Evolutionary conservation across 2,329 filamentous ascomycete species (phyloP), one percentile per base, ranked within the genome.

Genomic region (Volutella citrinella): DNA sequence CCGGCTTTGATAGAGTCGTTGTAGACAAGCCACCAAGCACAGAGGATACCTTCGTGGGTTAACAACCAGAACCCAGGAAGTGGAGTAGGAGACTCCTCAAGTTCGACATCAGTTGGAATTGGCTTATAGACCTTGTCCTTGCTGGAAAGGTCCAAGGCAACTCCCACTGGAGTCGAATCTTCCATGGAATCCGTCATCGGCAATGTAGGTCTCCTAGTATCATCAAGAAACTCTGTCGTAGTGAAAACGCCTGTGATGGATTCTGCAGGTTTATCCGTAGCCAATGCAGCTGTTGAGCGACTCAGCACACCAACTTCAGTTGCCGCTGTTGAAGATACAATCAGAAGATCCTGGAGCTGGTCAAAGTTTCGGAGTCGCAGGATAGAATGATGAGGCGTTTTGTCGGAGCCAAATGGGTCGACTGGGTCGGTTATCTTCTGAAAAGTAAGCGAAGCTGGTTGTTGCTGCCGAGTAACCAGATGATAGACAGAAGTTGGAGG

Each of bases 11-110:
- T 81, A 3, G 91, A 89, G 25, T 94, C 88, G 21, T 84, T 79
- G 63, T 96, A 96, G 14, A 97, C 76, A 26, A 97, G 65, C 87
- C 91, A 96, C 89, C 91, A 98, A 10, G 81, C 76, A 27, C 79
- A 80, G 12, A 98, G 69, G 9, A 95, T 66, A 45, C 93, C 93
- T 53, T 96, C 87, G 46, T 95, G 83, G 40, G 94, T 97, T 12
- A 98, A 69, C 19, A 88, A 74, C 72, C 93, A 83, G 25, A 95
- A 70, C 10, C 82, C 87, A 6, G 93, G 93, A 8, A 97, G 64
- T 10, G 93, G 91, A 2, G 79, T 81, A 1, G 82, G 74, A 5
- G 89, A 94, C 51, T 90, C 77, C 19, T 84, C 76, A 28, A 94
- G 79, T 53, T 95, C 84, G 43, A 78, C 80, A 43, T 93, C 84